Percentiles rank a stretch among this genome's conserved stretches.
phyloP scores from a whole-genome alignment of 108 stramenopile genomes.

The Thalassiosira profunda region DNA sequence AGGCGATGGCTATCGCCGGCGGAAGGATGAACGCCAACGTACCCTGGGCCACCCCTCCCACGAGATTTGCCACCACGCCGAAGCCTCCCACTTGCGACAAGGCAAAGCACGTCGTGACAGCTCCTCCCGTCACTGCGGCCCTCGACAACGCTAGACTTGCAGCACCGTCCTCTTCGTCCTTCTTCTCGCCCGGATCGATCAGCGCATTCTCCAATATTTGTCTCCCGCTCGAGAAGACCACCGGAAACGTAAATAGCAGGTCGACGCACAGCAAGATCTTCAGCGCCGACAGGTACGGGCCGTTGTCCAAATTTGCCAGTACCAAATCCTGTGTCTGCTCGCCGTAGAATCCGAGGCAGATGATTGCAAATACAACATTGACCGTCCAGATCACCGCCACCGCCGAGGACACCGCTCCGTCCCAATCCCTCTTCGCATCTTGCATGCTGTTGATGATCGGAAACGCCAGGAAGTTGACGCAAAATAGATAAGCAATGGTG shows the following conservation, averaged over 20 bases:
- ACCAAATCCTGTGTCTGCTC: constrained; percentile 48
- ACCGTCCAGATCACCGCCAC: constrained; percentile 47
- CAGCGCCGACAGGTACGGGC: constrained; percentile 38
- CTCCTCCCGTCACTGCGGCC: constrained; percentile 32
- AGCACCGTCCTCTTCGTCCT: constrained; percentile 7
- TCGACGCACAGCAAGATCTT: constrained; percentile 52
- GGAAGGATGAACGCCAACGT: constrained; percentile 52
- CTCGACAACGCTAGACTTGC: constrained; percentile 24
- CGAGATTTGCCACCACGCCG: constrained; percentile 49
- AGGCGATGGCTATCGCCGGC: constrained; percentile 39
- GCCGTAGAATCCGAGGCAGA: constrained; percentile 49
- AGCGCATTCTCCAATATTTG: constrained; percentile 52
- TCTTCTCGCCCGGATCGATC: background rate
- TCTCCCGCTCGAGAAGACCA: constrained; percentile 47
- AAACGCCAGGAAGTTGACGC: constrained; percentile 50
- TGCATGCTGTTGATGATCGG: constrained; percentile 53
- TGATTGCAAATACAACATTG: constrained; percentile 45
- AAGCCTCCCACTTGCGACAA: constrained; percentile 52
- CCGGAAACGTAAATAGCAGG: constrained; percentile 50
- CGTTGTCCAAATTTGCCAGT: constrained; percentile 48
- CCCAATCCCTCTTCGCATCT: constrained; percentile 28
- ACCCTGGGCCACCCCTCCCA: constrained; percentile 56
- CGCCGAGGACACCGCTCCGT: constrained; percentile 33
- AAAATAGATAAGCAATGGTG: constrained; percentile 51
- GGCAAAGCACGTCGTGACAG: constrained; percentile 40